These are phyloP conservation scores for Alternaria gaisen DNA, from an alignment of 2,329 filamentous ascomycete species.

Conservation along the genomic window DNA sequence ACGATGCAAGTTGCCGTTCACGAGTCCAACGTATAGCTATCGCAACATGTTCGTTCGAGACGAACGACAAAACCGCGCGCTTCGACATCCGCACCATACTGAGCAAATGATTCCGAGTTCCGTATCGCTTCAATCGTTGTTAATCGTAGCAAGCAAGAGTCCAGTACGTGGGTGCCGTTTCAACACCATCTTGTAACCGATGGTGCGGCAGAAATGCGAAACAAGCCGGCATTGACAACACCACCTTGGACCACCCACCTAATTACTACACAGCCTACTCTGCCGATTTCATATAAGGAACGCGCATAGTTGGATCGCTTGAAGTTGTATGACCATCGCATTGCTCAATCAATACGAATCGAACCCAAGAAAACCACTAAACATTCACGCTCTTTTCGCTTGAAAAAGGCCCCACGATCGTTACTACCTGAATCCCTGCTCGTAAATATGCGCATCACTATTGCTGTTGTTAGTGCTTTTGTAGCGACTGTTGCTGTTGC, in stretches of 20 bases:
- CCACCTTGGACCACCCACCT: conserved; percentile 7
- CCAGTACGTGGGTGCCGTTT: conserved; percentile 17
- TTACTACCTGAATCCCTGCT: neutral
- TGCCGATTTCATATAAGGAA: conserved; percentile 1
- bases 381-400: neutral
- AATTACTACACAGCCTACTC: conserved; percentile 1
- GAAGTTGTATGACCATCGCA: neutral
- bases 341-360: conserved; percentile 4
- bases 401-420: conserved; percentile 19
- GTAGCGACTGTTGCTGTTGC: conserved; percentile 26
- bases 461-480: conserved; percentile 23
- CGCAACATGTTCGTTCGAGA: conserved; percentile 3
- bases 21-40: neutral
- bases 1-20: conserved; percentile 2
- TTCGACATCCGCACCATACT: neutral
- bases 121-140: neutral
- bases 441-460: conserved; percentile 26
- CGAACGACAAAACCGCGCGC: neutral
- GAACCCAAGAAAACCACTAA: neutral
- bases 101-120: neutral
- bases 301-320: neutral
- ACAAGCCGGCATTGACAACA: conserved; percentile 22
- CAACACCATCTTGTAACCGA: conserved; percentile 26
- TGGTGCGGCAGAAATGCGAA: conserved; percentile 30
- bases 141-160: neutral